Evolutionary conservation across 495 filamentous ascomycete genomes (phyloP).

Genomic region (Penicillium angulare): DNA sequence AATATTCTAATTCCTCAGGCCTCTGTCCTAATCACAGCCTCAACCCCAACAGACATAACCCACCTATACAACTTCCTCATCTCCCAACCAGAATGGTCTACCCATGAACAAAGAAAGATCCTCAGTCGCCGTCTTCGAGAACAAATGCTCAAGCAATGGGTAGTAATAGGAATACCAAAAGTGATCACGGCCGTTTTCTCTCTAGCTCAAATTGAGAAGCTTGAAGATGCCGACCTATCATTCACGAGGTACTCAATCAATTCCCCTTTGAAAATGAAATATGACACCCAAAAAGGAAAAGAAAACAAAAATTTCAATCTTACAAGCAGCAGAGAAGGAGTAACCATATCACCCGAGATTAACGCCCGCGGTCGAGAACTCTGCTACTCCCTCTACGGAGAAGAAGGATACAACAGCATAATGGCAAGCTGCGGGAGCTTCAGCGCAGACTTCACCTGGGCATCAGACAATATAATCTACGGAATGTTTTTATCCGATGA

Average conservation of each 20-base stretch:
- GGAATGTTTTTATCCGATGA: constrained; percentile 2
- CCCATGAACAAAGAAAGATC: not conserved
- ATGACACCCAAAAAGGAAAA: no score
- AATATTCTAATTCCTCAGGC: not conserved
- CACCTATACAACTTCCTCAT: not conserved
- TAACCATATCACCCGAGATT: not conserved
- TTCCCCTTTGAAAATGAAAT: not conserved
- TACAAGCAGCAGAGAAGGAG: not conserved
- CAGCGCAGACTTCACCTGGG: not conserved
- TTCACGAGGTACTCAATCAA: not conserved
- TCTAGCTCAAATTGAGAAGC: not conserved
- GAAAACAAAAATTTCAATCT: not conserved
- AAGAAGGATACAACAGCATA: not conserved
- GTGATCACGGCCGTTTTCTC: not conserved
- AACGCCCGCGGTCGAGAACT: not conserved
- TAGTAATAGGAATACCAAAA: not conserved
- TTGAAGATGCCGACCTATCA: not conserved
- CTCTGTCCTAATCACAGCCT: not conserved
- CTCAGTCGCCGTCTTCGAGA: constrained; percentile 1
- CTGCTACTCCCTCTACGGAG: not conserved
- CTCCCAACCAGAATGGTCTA: constrained; percentile 2
- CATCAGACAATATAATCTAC: constrained; percentile 3
- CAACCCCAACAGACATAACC: not conserved
- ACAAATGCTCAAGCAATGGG: constrained; percentile 1
- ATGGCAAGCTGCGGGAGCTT: constrained; percentile 1